A percentile compares a stretch with the other conserved stretches of the same genome.
Evolutionary conservation across 2,329 filamentous ascomycete genomes (phyloP).

Genomic region (Colletotrichum eremochloae): DNA sequence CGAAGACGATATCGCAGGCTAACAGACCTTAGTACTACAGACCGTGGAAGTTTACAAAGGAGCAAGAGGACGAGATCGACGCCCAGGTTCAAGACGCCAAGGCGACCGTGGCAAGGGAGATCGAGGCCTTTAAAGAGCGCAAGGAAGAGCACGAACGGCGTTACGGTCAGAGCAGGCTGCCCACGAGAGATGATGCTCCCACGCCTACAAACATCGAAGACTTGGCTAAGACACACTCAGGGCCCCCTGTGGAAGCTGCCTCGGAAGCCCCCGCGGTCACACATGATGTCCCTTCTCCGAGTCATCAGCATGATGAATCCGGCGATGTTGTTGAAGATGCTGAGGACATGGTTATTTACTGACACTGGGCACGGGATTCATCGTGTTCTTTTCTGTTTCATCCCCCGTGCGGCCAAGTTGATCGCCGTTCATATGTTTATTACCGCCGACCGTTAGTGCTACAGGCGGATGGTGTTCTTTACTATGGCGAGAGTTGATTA

Average conservation of each 20-base stretch:
- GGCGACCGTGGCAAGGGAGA: constrained; percentile 73
- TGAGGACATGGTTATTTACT: constrained; percentile 93
- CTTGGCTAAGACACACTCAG: constrained; percentile 49
- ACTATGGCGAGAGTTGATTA: neutral
- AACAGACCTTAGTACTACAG: constrained; percentile 78
- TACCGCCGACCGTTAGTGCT: neutral
- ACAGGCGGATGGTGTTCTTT: neutral
- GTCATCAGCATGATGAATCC: constrained; percentile 72
- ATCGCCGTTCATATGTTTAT: neutral
- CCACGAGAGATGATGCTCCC: constrained; percentile 47
- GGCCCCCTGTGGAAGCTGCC: constrained; percentile 53
- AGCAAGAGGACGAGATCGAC: constrained; percentile 79
- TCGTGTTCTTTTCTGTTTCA: constrained; percentile 5
- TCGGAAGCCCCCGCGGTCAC: constrained; percentile 51
- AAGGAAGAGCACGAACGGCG: constrained; percentile 56
- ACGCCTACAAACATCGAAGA: constrained; percentile 50
- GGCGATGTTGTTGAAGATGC: constrained; percentile 86
- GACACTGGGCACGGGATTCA: constrained; percentile 47
- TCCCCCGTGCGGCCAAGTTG: neutral
- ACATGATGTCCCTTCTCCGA: constrained; percentile 52
- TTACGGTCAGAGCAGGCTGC: constrained; percentile 45
- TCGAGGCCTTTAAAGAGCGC: constrained; percentile 69
- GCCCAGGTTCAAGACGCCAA: constrained; percentile 77
- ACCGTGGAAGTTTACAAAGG: constrained; percentile 80
- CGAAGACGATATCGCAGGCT: neutral